Base-by-base conservation (phyloP, 306 rosid species). In the Lithocarpus polystachyus region DNA sequence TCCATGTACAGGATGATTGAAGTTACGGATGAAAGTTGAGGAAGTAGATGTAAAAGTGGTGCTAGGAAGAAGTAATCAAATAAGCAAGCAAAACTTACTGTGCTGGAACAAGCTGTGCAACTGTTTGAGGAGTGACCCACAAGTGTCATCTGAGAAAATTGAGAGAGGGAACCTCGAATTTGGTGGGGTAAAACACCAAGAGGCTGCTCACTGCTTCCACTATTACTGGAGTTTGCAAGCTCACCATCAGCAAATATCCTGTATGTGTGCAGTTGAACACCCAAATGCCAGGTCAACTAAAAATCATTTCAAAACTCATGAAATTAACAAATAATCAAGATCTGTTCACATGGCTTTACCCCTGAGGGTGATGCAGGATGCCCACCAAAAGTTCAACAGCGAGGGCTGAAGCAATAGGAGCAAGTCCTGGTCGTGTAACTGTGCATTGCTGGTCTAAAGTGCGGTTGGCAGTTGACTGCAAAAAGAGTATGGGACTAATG, bases 361-460 rank as follows among this genome's bases (percentile, higher is more conserved):
- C 96, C 54, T 84, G 82, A 78, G 96, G 99, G 75, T 95, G 97
- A 87, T 95, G 99, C 68, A 95, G 85, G 80, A 95, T 89, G 61
- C 94, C 91, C 15, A 95, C 87, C 71, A 95, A 76, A 87, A 95
- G 97, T 86, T 95, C 99, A 82, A 87, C 99, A 5, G 98, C 96
- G 72, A 92, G 94, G 54, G 99, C 90, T 9, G 99, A 92, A 75
- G 99, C 97, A 85, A 92, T 90, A 23, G 97, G 96, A 86, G 99
- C 97, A 65, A 95, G 97, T 72, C 98, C 99, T 1, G 99, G 99
- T 23, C 98, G 94, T 35, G 99, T 92, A 73, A 92, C 98, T 13
- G 99, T 95, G 87, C 99, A 95, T 81, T 95, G 99, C 90, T 95
- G 99, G 81, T 95, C 99, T 90, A 95, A 89, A 23, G 97, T 91